Conservation (phyloP, 2,329 filamentous ascomycete genomes). For the Rhinocladiella mackenziei region DNA sequence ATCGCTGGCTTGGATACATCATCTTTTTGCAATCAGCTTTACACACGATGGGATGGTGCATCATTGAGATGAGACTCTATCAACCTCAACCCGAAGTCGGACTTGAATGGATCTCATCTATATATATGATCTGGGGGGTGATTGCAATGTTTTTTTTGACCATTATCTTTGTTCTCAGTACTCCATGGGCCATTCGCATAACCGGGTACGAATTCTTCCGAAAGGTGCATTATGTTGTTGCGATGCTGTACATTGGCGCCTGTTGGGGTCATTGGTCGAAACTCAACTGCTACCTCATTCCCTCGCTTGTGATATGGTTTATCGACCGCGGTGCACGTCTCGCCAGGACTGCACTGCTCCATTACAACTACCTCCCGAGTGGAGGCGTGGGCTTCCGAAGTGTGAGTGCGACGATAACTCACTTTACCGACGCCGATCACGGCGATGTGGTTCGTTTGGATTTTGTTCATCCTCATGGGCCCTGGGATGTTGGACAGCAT, state of each 20-base stretch:
- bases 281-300: slow-evolving; percentile 65
- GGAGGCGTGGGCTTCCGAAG: slow-evolving; percentile 53
- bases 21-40: slow-evolving; percentile 65
- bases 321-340: slow-evolving; percentile 60
- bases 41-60: slow-evolving; percentile 67
- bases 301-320: slow-evolving; percentile 61
- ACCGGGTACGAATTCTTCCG: slow-evolving; percentile 77
- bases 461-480: slow-evolving; percentile 57
- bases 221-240: slow-evolving; percentile 68
- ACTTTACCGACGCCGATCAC: slow-evolving; percentile 54
- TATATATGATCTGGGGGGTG: slow-evolving; percentile 70
- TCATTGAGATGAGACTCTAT: slow-evolving; percentile 64
- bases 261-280: slow-evolving; percentile 71
- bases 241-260: slow-evolving; percentile 69
- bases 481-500: slow-evolving; percentile 66
- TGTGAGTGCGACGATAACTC: slow-evolving; percentile 48
- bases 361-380: slow-evolving; percentile 51
- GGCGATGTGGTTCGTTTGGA: slow-evolving; percentile 64
- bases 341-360: slow-evolving; percentile 56
- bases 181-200: slow-evolving; percentile 55
- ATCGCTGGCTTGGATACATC: slow-evolving; percentile 70
- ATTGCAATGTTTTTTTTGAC: slow-evolving; percentile 64
- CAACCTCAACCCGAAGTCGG: slow-evolving; percentile 64
- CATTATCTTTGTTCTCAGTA: slow-evolving; percentile 58
- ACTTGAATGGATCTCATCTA: slow-evolving; percentile 55